Conservation (phyloP, 2,329 filamentous ascomycete genomes). For the Ceratocystis papillata region DNA sequence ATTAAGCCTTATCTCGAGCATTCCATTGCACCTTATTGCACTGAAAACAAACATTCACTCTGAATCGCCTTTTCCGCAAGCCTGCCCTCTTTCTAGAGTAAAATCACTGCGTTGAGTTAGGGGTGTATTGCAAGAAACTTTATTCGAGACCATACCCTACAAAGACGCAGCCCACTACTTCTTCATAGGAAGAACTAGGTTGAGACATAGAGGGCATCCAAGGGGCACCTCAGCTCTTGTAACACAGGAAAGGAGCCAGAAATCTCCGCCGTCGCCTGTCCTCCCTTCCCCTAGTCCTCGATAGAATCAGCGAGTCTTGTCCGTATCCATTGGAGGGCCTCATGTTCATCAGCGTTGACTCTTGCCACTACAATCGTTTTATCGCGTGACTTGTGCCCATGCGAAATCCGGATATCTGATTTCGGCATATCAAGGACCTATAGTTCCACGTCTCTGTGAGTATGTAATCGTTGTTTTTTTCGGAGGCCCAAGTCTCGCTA, state of each 20-base stretch:
- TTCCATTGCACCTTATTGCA: background rate
- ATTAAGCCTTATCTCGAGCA: background rate
- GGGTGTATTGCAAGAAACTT: background rate
- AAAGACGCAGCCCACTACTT: background rate
- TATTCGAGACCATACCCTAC: too few relatives aligned
- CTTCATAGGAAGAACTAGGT: background rate
- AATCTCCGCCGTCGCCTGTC: background rate
- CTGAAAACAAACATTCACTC: background rate
- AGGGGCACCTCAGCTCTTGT: background rate
- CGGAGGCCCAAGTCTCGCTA: background rate
- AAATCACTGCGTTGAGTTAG: background rate
- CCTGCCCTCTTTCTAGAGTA: background rate
- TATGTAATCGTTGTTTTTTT: background rate
- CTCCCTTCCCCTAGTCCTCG: background rate
- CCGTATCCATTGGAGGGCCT: constrained; percentile 10
- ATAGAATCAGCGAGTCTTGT: background rate
- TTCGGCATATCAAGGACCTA: constrained; percentile 48
- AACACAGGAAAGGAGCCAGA: background rate
- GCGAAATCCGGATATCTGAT: constrained; percentile 50
- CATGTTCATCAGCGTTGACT: constrained; percentile 29
- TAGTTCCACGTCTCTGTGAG: background rate
- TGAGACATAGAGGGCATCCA: background rate
- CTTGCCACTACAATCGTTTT: constrained; percentile 46
- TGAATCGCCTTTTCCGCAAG: background rate
- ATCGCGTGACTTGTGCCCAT: constrained; percentile 52